A percentile compares a stretch with the other conserved stretches of the same genome.
phyloP scores from a whole-genome alignment of 2,329 filamentous ascomycete genomes.

The Diaporthe ampelina region DNA sequence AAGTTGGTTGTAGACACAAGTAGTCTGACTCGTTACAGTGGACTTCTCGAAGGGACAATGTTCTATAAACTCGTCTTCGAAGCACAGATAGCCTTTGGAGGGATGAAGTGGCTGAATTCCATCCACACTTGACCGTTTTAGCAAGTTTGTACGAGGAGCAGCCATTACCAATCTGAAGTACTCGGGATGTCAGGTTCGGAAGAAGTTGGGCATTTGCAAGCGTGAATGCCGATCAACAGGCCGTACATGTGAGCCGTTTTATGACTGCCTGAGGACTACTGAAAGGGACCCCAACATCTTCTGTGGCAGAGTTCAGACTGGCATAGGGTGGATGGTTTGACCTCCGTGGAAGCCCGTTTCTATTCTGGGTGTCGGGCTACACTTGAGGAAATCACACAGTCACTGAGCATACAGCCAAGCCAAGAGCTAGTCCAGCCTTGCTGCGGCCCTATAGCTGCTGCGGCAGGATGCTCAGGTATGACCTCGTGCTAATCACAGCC shows the following conservation, averaged over 20 bases:
- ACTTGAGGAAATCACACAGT: background rate
- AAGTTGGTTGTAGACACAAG: background rate
- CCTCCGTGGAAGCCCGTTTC: background rate
- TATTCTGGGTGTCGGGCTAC: background rate
- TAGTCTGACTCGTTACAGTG: background rate
- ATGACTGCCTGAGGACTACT: too few relatives aligned
- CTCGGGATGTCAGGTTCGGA: too few relatives aligned
- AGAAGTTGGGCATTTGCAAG: too few relatives aligned
- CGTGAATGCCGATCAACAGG: too few relatives aligned
- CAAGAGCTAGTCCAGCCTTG: background rate
- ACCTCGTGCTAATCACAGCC: background rate
- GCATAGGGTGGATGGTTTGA: background rate
- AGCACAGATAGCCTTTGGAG: background rate
- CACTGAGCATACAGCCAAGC: too few relatives aligned
- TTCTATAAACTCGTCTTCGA: background rate
- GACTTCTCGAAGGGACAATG: background rate
- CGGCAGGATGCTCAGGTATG: background rate
- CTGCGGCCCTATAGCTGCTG: background rate
- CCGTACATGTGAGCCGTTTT: too few relatives aligned
- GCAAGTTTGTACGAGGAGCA: too few relatives aligned
- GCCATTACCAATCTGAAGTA: too few relatives aligned
- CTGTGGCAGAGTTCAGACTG: background rate
- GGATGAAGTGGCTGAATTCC: too few relatives aligned
- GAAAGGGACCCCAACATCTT: background rate
- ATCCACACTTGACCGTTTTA: too few relatives aligned